These are phyloP conservation scores for Pinus tabuliformis DNA, from an alignment of 75 land plant genomes.

Conservation along the genomic window DNA sequence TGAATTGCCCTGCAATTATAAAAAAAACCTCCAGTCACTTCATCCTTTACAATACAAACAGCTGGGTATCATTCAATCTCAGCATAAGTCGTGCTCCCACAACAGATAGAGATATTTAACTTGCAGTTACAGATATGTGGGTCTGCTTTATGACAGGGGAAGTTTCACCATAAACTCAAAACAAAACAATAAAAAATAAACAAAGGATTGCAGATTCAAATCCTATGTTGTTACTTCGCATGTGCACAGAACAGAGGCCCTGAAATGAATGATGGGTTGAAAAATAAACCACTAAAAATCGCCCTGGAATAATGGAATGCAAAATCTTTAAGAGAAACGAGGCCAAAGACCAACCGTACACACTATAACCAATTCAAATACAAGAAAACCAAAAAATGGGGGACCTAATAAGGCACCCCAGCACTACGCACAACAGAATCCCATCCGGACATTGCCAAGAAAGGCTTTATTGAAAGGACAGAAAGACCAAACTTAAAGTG, in stretches of 20 bases:
- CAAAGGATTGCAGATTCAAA: not conserved
- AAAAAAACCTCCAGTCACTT: not conserved
- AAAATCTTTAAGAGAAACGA: not conserved
- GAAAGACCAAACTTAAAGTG: no score
- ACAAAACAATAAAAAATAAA: not conserved
- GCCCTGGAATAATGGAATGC: not conserved
- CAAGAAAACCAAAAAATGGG: no score
- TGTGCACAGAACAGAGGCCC: conserved; percentile 1
- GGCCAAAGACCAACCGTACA: not conserved
- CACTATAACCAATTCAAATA: no score
- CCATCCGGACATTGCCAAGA: no score
- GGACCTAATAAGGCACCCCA: no score
- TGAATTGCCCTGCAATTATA: not conserved
- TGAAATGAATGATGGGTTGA: not conserved
- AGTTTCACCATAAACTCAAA: not conserved
- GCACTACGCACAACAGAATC: no score
- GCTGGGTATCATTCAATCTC: not conserved
- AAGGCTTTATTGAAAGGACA: no score
- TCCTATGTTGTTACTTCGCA: not conserved
- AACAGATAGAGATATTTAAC: not conserved
- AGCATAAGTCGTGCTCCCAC: not conserved
- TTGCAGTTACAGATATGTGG: not conserved
- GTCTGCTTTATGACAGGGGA: not conserved
- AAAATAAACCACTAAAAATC: not conserved
- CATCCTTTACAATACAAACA: not conserved